Evolutionary conservation across 148 eudicot genomes (phyloP).

Genomic region (Chenopodium formosanum): DNA sequence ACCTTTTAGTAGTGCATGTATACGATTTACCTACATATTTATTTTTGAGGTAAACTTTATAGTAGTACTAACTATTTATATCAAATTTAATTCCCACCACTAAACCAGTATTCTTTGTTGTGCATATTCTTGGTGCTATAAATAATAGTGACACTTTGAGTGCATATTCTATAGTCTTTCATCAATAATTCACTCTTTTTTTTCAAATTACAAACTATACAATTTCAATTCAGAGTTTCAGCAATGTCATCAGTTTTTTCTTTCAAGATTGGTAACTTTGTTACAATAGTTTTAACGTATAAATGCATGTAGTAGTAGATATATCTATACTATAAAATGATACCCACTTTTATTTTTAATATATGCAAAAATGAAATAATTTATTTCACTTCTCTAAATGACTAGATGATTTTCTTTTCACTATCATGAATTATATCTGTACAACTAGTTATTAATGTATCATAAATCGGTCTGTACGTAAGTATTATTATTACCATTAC

Average conservation of each 20-base stretch:
- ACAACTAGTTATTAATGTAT: too few species aligned
- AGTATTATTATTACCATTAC: too few species aligned
- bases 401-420: too few species aligned
- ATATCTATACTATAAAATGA: too few species aligned
- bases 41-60: not conserved
- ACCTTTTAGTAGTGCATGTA: constrained; percentile 5
- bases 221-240: not conserved
- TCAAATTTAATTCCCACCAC: not conserved
- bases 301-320: too few species aligned
- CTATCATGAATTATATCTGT: too few species aligned
- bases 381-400: too few species aligned
- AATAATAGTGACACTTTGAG: not conserved
- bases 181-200: not conserved
- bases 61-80: not conserved
- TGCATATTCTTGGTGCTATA: not conserved
- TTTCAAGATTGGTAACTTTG: not conserved
- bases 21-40: not conserved
- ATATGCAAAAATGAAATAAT: too few species aligned
- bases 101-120: not conserved
- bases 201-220: not conserved
- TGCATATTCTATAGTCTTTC: not conserved
- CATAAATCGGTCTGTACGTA: too few species aligned
- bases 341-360: too few species aligned
- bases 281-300: too few species aligned
- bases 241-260: not conserved